A percentile compares a stretch with the other conserved stretches of the same genome.
Evolutionary conservation across 345 rosid genomes (phyloP).

Genomic region (Populus alba): DNA sequence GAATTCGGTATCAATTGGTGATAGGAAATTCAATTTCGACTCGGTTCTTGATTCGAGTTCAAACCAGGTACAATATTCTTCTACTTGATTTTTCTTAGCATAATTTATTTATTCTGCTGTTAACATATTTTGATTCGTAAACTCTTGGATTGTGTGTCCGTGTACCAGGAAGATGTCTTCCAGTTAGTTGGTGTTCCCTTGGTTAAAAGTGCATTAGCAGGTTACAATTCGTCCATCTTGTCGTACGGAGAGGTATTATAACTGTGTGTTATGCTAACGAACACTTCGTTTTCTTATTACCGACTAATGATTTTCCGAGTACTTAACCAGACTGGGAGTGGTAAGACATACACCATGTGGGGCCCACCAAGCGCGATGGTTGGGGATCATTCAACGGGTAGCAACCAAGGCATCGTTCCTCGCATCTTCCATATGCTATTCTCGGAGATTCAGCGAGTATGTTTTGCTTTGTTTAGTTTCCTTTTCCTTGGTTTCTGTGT

Average conservation of each 20-base stretch:
- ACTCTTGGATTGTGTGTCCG: slow-evolving; percentile 16
- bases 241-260: slow-evolving; percentile 85
- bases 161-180: slow-evolving; percentile 70
- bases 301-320: slow-evolving; percentile 5
- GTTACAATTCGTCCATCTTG: slow-evolving; percentile 77
- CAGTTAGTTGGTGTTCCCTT: slow-evolving; percentile 71
- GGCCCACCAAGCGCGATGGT: slow-evolving; percentile 96
- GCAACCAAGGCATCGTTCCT: slow-evolving; percentile 85
- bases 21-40: slow-evolving; percentile 68
- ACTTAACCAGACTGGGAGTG: slow-evolving; percentile 76
- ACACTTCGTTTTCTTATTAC: not conserved
- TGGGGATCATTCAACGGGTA: slow-evolving; percentile 69
- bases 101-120: not conserved
- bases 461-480: slow-evolving; percentile 15
- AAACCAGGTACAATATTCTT: slow-evolving; percentile 56
- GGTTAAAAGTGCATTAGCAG: slow-evolving; percentile 75
- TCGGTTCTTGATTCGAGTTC: slow-evolving; percentile 72
- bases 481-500: not conserved
- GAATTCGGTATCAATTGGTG: slow-evolving; percentile 53
- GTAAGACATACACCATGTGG: slow-evolving; percentile 96
- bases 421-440: slow-evolving; percentile 80
- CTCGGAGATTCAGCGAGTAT: slow-evolving; percentile 70
- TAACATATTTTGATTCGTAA: not conserved
- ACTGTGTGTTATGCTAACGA: not conserved
- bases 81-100: not conserved